These are phyloP conservation scores for Curvularia sp. DNA, from an alignment of 2,329 filamentous ascomycete genomes.

Conservation along the genomic window DNA sequence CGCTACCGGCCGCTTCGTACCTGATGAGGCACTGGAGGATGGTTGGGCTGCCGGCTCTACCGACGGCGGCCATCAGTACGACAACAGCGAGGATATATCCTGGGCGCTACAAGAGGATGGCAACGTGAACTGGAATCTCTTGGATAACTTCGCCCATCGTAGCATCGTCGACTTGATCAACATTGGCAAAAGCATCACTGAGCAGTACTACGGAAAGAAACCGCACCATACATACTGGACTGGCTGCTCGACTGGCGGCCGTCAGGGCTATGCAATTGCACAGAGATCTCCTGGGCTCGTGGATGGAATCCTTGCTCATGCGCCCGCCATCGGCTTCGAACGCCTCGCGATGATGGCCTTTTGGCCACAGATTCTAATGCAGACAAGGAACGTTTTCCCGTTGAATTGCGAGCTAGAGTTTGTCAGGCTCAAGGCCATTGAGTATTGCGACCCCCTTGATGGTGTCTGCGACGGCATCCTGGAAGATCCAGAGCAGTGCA, in stretches of 20 bases:
- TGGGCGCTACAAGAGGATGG: conserved; percentile 36
- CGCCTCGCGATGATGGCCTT: conserved; percentile 30
- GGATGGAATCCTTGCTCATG: conserved; percentile 47
- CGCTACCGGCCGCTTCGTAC: conserved; percentile 14
- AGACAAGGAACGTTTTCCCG: conserved; percentile 30
- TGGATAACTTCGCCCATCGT: conserved; percentile 51
- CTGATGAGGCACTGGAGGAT: conserved; percentile 16
- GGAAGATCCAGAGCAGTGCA: conserved; percentile 34
- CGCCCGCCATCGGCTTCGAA: conserved; percentile 40
- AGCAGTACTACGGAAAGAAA: conserved; percentile 44
- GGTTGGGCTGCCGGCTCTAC: conserved; percentile 47
- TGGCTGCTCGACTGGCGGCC: conserved; percentile 47
- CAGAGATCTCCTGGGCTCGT: conserved; percentile 43
- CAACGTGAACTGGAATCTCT: conserved; percentile 37
- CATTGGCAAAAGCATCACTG: conserved; percentile 46
- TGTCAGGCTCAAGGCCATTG: conserved; percentile 30
- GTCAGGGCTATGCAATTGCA: conserved; percentile 47
- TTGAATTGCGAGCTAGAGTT: conserved; percentile 40
- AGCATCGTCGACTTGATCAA: conserved; percentile 48
- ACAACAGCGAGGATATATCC: conserved; percentile 18
- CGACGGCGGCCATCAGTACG: conserved; percentile 39
- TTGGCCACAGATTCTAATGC: conserved; percentile 42
- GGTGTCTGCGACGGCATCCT: conserved; percentile 46
- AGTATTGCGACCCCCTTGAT: conserved; percentile 39
- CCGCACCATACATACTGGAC: conserved; percentile 29